Evolutionary conservation across 352 stramenopile species (phyloP).

Genomic region (Phytophthora sp.): DNA sequence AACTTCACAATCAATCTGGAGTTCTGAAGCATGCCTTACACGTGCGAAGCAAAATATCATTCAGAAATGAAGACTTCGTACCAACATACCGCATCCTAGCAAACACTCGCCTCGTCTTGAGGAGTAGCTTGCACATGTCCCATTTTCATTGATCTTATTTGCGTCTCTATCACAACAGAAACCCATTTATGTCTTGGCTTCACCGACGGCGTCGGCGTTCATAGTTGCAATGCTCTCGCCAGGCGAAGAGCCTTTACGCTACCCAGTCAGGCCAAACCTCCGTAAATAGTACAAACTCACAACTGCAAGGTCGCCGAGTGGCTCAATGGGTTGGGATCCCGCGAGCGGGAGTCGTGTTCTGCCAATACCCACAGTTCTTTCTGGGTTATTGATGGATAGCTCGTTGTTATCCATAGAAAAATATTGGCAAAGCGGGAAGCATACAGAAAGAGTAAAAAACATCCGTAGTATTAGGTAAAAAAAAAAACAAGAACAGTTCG

Average conservation of each 20-base stretch:
- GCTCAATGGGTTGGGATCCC: neutral
- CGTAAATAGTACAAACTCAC: conserved; percentile 3
- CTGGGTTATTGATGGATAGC: too few species aligned
- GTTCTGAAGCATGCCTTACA: conserved; percentile 30
- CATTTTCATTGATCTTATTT: neutral
- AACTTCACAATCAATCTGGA: conserved; percentile 28
- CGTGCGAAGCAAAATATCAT: neutral
- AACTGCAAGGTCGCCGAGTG: conserved; percentile 9
- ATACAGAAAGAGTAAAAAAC: too few species aligned
- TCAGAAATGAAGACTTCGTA: too few species aligned
- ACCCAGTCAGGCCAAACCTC: neutral
- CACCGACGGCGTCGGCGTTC: neutral
- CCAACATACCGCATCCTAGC: conserved; percentile 20
- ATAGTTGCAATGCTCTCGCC: conserved; percentile 6
- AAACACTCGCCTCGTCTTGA: conserved; percentile 12
- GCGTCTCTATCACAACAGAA: neutral
- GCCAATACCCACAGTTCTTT: too few species aligned
- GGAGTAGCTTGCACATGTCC: neutral
- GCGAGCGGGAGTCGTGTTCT: neutral
- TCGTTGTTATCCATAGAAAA: too few species aligned
- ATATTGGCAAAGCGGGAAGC: too few species aligned
- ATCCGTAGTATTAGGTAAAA: too few species aligned
- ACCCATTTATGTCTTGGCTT: conserved; percentile 21
- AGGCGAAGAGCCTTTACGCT: conserved; percentile 17
- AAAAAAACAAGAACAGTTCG: too few species aligned